Evolutionary conservation across 2,329 filamentous ascomycete species (phyloP), one percentile per base, ranked within the genome.

Genomic region (Aspergillus sp.): DNA sequence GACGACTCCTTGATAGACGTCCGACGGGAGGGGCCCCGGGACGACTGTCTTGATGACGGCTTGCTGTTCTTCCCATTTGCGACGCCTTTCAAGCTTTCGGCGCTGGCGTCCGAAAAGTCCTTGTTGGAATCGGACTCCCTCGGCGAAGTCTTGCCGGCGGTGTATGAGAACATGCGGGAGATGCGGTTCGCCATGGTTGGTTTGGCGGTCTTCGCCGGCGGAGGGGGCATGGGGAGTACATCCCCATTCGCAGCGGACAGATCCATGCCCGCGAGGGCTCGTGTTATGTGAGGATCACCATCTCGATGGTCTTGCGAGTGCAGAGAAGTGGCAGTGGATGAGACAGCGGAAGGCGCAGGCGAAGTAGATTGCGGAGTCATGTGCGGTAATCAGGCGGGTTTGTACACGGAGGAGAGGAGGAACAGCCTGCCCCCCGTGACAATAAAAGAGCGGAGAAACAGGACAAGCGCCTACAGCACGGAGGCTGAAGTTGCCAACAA

Each of bases 81-180:
- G 11, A 47, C 38, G 7, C 46, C 38, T 36, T 57, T 55, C 20
- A 56, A 47, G 31, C 54, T 53, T 36, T 61, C 60, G 10, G 54
- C 45, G 30, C 54, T 58, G 32, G 55, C 60, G 24, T 63, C 59
- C 24, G 57, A 58, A 24, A 53, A 45, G 25, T 63, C 54, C 28
- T 53, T 54, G 34, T 45, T 47, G 12, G 44, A 35, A 16, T 60
- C 50, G 20, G 52, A 37, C 15, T 60, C 53, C 33, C 49, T 57
- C 5, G 49, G 43, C 4, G 51, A 45, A 12, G 48, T 44, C 40
- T 58, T 63, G 10, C 59, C 59, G n/a, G 57, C 51, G 34, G 58
- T 52, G n/a, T n/a, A n/a, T 15, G 60, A 57, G 43, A 67, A 67
- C 60, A 67, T 67, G 39, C 64, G 63, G 12, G 63, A 61, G 29